A percentile compares a stretch with the other conserved stretches of the same genome.
Evolutionary conservation across 73 alveolate genomes (phyloP).

Genomic region (Stentor coeruleus): DNA sequence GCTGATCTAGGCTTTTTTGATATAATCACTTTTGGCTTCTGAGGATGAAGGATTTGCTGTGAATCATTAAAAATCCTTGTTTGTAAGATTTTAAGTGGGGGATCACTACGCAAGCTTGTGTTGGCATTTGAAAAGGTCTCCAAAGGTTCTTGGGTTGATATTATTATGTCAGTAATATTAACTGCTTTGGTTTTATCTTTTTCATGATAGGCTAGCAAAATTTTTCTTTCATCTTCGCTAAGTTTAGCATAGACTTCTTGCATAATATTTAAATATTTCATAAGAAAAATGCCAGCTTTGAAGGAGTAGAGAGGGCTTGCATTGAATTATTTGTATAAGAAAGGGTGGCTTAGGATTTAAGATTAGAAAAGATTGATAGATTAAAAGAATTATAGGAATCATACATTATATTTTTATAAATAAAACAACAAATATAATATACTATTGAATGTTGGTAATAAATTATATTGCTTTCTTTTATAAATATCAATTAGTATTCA

Average conservation of each 20-base stretch:
- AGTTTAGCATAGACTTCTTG: conserved; percentile 12
- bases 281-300: not conserved
- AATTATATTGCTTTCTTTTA: too few species aligned
- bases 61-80: conserved; percentile 16
- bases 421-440: too few species aligned
- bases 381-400: too few species aligned
- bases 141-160: not conserved
- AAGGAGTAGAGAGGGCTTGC: too few species aligned
- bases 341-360: too few species aligned
- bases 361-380: too few species aligned
- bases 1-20: conserved; percentile 1
- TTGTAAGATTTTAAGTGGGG: conserved; percentile 5
- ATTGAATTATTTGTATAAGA: too few species aligned
- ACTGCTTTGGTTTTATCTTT: not conserved
- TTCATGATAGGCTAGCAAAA: not conserved
- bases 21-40: not conserved
- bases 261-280: not conserved
- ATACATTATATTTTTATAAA: too few species aligned
- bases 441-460: too few species aligned
- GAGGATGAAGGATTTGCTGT: not conserved
- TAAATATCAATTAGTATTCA: too few species aligned
- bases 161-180: not conserved
- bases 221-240: not conserved
- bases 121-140: not conserved
- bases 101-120: not conserved